Conservation (phyloP, 1,139 yeast genomes). For the Protomyces inouyei region DNA sequence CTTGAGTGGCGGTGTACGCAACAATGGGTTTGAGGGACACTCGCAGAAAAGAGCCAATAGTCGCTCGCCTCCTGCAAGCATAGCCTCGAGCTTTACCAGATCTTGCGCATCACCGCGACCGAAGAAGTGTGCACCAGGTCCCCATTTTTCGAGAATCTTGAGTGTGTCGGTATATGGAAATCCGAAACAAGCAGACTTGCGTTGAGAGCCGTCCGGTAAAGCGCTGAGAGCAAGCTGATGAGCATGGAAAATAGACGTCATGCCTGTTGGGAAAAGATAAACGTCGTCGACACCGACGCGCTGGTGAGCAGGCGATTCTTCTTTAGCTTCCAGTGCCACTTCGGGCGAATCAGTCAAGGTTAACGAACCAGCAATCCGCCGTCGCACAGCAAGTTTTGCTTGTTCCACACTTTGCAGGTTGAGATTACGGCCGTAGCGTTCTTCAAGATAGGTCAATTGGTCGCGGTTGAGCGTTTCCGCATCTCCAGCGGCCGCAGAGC, state of each 20-base stretch:
- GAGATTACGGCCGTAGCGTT: conserved; percentile 81
- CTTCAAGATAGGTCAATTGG: conserved; percentile 69
- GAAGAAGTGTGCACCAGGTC: conserved; percentile 73
- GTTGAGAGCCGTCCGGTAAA: conserved; percentile 31
- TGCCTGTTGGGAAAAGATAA: conserved; percentile 80
- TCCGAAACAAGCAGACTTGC: conserved; percentile 79
- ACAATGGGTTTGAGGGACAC: conserved; percentile 86
- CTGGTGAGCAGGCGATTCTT: conserved; percentile 38
- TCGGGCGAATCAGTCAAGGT: conserved; percentile 41
- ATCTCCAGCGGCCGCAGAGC: conserved; percentile 34
- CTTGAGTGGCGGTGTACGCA: conserved; percentile 72
- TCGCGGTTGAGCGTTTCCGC: conserved; percentile 45
- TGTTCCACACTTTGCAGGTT: conserved; percentile 69
- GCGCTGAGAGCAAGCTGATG: conserved; percentile 59
- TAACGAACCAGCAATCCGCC: conserved; percentile 68
- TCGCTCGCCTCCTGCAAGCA: conserved; percentile 57
- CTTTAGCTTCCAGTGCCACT: conserved; percentile 18
- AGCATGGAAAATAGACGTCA: conserved; percentile 84
- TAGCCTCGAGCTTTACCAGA: conserved; percentile 57
- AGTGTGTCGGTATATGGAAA: conserved; percentile 93
- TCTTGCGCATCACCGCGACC: conserved; percentile 79
- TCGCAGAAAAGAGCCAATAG: conserved; percentile 78
- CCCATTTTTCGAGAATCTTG: conserved; percentile 79
- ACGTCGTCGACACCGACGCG: conserved; percentile 57
- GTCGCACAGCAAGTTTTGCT: conserved; percentile 68